Conservation (phyloP, 257 asterid genomes). For the Solanum lycopersicoides region DNA sequence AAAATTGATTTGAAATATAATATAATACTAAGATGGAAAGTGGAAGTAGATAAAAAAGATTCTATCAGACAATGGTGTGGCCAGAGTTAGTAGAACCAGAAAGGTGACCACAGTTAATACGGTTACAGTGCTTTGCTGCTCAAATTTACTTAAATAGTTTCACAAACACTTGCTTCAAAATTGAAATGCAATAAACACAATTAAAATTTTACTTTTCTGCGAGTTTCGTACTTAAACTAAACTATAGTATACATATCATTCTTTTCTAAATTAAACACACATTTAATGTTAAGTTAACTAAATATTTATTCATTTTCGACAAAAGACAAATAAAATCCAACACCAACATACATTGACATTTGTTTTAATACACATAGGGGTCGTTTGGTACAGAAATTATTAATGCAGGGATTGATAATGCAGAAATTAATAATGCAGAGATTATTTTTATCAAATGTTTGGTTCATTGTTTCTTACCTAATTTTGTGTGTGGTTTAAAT, state of each 20-base stretch:
- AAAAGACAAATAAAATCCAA: too few species aligned
- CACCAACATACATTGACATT: not conserved
- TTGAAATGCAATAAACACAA: not conserved
- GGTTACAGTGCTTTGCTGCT: not conserved
- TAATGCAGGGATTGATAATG: too few species aligned
- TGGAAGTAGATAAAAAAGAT: not conserved
- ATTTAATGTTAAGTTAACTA: not conserved
- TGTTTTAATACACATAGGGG: too few species aligned
- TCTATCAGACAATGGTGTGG: not conserved
- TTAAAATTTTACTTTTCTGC: not conserved
- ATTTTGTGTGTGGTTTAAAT: too few species aligned
- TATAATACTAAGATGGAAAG: not conserved
- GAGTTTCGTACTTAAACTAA: not conserved
- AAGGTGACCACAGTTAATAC: not conserved
- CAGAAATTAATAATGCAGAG: too few species aligned
- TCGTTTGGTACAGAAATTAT: too few species aligned
- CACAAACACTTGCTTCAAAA: not conserved
- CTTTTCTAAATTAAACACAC: not conserved
- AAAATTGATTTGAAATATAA: not conserved
- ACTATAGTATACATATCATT: too few species aligned
- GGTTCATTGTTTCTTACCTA: too few species aligned
- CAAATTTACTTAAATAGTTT: not conserved
- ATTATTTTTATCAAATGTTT: too few species aligned
- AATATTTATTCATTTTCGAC: too few species aligned
- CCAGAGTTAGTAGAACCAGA: conserved; percentile 1